Conservation (phyloP, 306 rosid genomes). For the Inga oerstediana region DNA sequence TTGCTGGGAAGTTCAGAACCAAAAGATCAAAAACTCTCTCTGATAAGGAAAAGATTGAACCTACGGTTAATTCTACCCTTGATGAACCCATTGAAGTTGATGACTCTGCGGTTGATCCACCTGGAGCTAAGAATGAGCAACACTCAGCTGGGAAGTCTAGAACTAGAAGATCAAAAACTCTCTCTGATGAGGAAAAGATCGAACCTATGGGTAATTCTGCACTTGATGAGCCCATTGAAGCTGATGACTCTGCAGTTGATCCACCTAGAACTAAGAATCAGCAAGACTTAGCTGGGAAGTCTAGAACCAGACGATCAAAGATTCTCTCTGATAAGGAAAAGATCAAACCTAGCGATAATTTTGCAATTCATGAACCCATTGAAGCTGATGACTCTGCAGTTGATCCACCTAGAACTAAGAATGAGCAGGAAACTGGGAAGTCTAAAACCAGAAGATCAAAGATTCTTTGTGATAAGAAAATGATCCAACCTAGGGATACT, state of each 20-base stretch:
- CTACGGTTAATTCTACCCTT: neutral
- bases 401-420: neutral
- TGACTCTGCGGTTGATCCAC: neutral
- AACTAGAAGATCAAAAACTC: slow-evolving; percentile 18
- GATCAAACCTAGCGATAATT: neutral
- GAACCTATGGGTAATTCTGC: neutral
- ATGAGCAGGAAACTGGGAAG: neutral
- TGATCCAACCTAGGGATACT: neutral
- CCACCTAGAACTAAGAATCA: neutral
- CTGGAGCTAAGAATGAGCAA: slow-evolving; percentile 11
- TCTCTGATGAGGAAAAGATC: neutral
- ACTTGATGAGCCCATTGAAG: neutral
- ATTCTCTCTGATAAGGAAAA: neutral
- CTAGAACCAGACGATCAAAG: neutral
- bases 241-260: neutral
- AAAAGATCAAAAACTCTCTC: too few relatives aligned
- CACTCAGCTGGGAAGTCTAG: slow-evolving; percentile 22
- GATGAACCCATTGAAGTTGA: neutral
- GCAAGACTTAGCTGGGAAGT: neutral
- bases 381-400: neutral
- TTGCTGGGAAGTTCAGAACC: too few relatives aligned
- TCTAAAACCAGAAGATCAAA: neutral
- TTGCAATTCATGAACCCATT: neutral
- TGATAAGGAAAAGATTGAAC: too few relatives aligned
- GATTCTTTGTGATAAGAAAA: neutral